Evolutionary conservation across 1,284 basidiomycete species (phyloP).

Genomic region (Trametes versicolor): DNA sequence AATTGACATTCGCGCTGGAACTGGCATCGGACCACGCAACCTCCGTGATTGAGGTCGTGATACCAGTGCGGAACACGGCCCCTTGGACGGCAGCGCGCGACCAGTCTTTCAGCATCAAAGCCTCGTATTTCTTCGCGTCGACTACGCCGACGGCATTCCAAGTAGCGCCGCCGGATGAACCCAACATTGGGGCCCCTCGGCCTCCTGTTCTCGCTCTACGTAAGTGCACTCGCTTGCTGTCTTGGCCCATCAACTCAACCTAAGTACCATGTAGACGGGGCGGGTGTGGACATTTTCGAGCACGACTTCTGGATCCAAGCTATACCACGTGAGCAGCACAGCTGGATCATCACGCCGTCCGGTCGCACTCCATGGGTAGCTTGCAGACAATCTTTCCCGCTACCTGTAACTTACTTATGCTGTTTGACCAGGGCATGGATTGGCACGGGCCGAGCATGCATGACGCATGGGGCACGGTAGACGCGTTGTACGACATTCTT

Average conservation of each 20-base stretch:
- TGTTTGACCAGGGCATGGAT: conserved; percentile 73
- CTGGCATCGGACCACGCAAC: conserved; percentile 36
- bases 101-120: conserved; percentile 50
- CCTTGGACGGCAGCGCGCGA: conserved; percentile 49
- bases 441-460: conserved; percentile 82
- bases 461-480: conserved; percentile 68
- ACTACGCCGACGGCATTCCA: conserved; percentile 67
- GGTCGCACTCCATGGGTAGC: conserved; percentile 81
- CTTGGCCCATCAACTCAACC: neutral
- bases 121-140: conserved; percentile 66
- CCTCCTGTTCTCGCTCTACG: conserved; percentile 78
- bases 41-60: conserved; percentile 40
- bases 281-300: conserved; percentile 74
- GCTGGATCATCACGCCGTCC: conserved; percentile 78
- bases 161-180: conserved; percentile 60
- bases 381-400: neutral
- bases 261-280: conserved; percentile 66
- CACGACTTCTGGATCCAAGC: conserved; percentile 67
- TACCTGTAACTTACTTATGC: neutral
- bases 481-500: conserved; percentile 62
- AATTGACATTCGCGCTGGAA: conserved; percentile 52
- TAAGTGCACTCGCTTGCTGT: conserved; percentile 47
- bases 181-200: conserved; percentile 35
- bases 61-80: conserved; percentile 56
- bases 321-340: conserved; percentile 62